A percentile compares a stretch with the other conserved stretches of the same genome.
These are phyloP conservation scores for Didymella pomorum DNA, from an alignment of 2,329 filamentous ascomycete genomes.

Conservation along the genomic window DNA sequence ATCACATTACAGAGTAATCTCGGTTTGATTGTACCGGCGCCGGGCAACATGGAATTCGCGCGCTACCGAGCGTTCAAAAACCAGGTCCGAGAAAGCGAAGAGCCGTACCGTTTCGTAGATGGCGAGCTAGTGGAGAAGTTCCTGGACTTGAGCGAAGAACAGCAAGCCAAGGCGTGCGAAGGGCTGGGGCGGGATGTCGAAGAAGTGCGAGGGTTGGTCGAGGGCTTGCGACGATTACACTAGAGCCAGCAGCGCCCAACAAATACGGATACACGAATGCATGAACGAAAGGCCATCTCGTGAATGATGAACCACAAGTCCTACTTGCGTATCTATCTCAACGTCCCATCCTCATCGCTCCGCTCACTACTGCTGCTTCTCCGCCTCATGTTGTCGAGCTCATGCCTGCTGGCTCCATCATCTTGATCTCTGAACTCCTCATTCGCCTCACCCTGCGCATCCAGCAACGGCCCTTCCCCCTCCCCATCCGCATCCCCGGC, in stretches of 20 bases:
- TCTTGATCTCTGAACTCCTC: constrained; percentile 52
- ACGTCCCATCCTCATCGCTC: constrained; percentile 43
- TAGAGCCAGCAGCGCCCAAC: constrained; percentile 19
- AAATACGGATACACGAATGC: background rate
- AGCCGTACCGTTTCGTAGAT: constrained; percentile 88
- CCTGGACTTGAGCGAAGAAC: constrained; percentile 70
- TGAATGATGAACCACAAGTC: background rate
- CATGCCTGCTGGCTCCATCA: constrained; percentile 34
- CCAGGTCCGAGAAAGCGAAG: constrained; percentile 72
- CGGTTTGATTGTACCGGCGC: constrained; percentile 69
- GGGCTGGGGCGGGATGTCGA: constrained; percentile 65
- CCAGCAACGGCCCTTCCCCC: constrained; percentile 31
- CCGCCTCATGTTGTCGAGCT: constrained; percentile 40
- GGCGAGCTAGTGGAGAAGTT: constrained; percentile 90
- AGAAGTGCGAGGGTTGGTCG: constrained; percentile 66
- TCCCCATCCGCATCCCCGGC: constrained; percentile 29
- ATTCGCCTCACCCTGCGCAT: constrained; percentile 26
- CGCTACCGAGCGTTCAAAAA: constrained; percentile 84
- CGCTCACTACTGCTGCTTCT: constrained; percentile 16
- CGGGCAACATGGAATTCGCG: constrained; percentile 78
- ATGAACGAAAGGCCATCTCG: background rate
- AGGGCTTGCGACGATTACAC: constrained; percentile 61
- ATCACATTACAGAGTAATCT: constrained; percentile 81
- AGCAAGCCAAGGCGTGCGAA: constrained; percentile 63
- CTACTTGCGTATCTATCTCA: constrained; percentile 33